Conservation (phyloP, 75 land plant genomes). For the Larix kaempferi region DNA sequence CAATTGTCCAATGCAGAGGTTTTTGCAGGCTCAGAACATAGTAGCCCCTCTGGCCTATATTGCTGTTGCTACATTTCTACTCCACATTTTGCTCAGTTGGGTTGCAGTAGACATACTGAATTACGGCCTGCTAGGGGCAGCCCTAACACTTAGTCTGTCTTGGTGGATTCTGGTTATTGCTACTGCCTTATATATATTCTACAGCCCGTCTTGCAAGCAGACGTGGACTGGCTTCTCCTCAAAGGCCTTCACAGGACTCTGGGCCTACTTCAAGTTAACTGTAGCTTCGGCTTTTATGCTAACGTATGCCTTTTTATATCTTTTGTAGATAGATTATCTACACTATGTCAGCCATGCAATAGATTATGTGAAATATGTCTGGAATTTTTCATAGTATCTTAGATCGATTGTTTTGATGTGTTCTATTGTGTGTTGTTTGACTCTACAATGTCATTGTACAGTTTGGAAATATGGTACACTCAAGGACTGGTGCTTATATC, state of each 20-base stretch:
- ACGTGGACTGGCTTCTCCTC: slow-evolving; percentile 29
- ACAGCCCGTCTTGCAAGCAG: slow-evolving; percentile 18
- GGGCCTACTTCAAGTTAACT: slow-evolving; percentile 34
- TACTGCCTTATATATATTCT: slow-evolving; percentile 14
- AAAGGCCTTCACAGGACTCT: slow-evolving; percentile 30
- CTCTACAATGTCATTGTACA: slow-evolving; percentile 10
- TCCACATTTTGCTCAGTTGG: slow-evolving; percentile 31
- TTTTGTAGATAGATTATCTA: too few relatives aligned
- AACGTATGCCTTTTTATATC: too few relatives aligned
- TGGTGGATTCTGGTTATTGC: slow-evolving; percentile 17
- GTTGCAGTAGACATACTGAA: slow-evolving; percentile 13
- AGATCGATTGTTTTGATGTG: background rate
- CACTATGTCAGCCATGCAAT: too few relatives aligned
- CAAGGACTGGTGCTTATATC: slow-evolving; percentile 42
- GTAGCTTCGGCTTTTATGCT: slow-evolving; percentile 47
- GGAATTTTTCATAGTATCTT: background rate
- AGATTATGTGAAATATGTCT: background rate
- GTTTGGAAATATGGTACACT: slow-evolving; percentile 51
- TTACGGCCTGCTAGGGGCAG: slow-evolving; percentile 25
- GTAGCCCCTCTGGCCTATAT: slow-evolving; percentile 24
- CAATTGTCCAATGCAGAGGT: slow-evolving; percentile 30
- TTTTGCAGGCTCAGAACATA: slow-evolving; percentile 41
- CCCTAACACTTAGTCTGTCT: slow-evolving; percentile 21
- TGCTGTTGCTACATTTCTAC: slow-evolving; percentile 8
- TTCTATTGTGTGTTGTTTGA: background rate